Conservation (phyloP, 495 filamentous ascomycete species). For the Annulohypoxylon bovei region DNA sequence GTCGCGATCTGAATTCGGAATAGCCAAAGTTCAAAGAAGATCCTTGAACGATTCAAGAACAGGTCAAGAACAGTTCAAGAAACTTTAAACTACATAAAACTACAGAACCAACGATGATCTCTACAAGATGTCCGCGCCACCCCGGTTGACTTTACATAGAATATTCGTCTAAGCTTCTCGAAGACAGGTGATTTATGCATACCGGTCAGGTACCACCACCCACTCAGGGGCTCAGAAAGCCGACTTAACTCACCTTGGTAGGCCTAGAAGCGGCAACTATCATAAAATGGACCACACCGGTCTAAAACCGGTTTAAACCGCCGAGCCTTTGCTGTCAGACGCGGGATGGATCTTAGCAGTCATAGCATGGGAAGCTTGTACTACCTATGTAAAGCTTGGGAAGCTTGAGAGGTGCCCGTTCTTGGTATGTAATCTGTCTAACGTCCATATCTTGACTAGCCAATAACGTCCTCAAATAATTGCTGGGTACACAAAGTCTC, state of each 20-base stretch:
- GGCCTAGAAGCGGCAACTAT: constrained; percentile 13
- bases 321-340: constrained; percentile 19
- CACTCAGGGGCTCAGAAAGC: background rate
- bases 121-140: background rate
- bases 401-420: constrained; percentile 1
- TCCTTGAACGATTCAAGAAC: background rate
- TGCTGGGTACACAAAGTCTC: background rate
- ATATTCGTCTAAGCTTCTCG: constrained; percentile 22
- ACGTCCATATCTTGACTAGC: background rate
- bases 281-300: constrained; percentile 25
- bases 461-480: background rate
- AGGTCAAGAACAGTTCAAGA: background rate
- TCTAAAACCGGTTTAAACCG: constrained; percentile 18
- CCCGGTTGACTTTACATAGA: constrained; percentile 12
- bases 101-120: background rate
- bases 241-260: constrained; percentile 11
- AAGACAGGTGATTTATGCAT: constrained; percentile 21
- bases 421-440: background rate
- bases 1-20: constrained; percentile 1
- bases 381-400: background rate
- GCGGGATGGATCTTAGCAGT: constrained; percentile 8
- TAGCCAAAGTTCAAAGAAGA: constrained; percentile 4
- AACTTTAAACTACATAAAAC: background rate
- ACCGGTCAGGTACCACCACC: constrained; percentile 18
- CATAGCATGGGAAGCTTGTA: background rate